These are phyloP conservation scores for Capsicum chinense DNA, from an alignment of 257 asterid species.

Conservation along the genomic window DNA sequence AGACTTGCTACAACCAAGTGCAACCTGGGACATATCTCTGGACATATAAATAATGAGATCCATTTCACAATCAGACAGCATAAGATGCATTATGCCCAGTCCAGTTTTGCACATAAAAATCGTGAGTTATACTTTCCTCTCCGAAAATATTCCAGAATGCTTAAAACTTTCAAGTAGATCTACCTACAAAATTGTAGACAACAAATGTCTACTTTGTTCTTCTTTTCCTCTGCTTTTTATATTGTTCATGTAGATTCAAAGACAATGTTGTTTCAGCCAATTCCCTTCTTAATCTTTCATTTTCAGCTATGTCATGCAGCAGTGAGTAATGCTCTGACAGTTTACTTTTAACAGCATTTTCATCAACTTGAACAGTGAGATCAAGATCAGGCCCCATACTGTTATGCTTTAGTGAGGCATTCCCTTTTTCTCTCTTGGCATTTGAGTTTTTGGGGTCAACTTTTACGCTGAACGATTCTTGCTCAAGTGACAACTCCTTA, in stretches of 20 bases:
- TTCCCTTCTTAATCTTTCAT: constrained; percentile 74
- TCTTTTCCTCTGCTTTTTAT: constrained; percentile 59
- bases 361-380: constrained; percentile 41
- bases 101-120: neutral
- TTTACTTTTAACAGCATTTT: constrained; percentile 56
- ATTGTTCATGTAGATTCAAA: constrained; percentile 59
- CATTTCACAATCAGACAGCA: neutral
- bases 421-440: constrained; percentile 52
- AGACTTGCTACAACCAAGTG: constrained; percentile 4
- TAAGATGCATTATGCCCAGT: constrained; percentile 6
- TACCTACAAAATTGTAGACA: constrained; percentile 19
- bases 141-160: neutral
- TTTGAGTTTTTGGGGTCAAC: constrained; percentile 38
- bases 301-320: constrained; percentile 69
- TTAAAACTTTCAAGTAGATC: neutral
- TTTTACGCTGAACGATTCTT: constrained; percentile 46
- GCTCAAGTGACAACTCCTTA: constrained; percentile 52
- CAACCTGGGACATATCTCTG: neutral
- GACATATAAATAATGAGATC: neutral
- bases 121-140: neutral
- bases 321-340: constrained; percentile 62
- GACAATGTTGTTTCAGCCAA: constrained; percentile 50
- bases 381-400: constrained; percentile 37
- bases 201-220: constrained; percentile 35
- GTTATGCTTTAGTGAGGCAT: constrained; percentile 26